Conservation (phyloP, 495 filamentous ascomycete species). For the Neurospora tetraspora region DNA sequence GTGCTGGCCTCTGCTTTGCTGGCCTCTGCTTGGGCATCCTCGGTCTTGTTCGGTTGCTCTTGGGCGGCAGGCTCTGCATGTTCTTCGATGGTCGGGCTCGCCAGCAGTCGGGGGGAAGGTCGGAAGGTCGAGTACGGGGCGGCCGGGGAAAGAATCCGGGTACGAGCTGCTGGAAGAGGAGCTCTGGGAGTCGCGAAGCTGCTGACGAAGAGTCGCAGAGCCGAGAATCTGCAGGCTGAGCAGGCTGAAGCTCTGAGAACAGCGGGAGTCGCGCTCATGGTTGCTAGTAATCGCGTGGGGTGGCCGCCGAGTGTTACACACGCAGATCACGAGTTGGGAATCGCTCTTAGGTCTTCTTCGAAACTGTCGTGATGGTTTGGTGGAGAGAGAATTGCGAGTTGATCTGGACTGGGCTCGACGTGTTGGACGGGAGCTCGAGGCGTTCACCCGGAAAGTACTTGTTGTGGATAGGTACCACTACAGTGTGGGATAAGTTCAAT, state of each 20-base stretch:
- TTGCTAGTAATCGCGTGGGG: not conserved
- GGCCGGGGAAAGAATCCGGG: not conserved
- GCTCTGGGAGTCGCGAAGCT: conserved; percentile 4
- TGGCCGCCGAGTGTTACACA: not conserved
- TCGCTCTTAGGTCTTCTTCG: not conserved
- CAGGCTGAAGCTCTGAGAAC: conserved; percentile 15
- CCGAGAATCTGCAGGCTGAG: conserved; percentile 17
- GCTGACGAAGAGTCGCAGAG: conserved; percentile 15
- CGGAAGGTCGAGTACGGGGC: conserved; percentile 17
- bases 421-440: not conserved
- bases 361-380: not conserved
- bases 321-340: not conserved
- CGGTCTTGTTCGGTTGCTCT: not conserved
- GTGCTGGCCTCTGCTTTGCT: not conserved
- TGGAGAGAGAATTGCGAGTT: not conserved
- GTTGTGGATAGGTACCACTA: not conserved
- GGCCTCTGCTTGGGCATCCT: not conserved
- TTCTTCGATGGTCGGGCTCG: conserved; percentile 15
- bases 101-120: conserved; percentile 4
- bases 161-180: not conserved
- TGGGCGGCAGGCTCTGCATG: not conserved
- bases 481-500: not conserved
- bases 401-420: not conserved
- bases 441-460: not conserved
- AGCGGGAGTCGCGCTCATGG: conserved; percentile 11